Percentiles rank a stretch among this genome's conserved stretches.
Evolutionary conservation across 2,329 filamentous ascomycete species (phyloP).

Genomic region (Trichoderma brevicompactum): DNA sequence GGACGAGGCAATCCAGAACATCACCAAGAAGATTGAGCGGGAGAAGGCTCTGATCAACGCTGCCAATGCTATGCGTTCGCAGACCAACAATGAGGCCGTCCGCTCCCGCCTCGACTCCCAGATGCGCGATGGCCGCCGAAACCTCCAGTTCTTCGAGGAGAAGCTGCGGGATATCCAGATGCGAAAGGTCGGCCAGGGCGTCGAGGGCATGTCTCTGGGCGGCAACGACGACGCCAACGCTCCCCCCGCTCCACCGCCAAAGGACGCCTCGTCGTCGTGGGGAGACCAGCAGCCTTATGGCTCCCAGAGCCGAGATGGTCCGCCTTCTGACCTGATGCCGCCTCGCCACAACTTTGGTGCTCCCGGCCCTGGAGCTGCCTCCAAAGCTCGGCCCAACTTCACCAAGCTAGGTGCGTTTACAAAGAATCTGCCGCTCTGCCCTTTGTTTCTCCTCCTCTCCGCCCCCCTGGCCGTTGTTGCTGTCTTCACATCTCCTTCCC

Average conservation of each 20-base stretch:
- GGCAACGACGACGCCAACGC: conserved; percentile 53
- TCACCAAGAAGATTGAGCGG: conserved; percentile 96
- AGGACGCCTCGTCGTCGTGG: conserved; percentile 61
- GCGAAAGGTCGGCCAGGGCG: conserved; percentile 70
- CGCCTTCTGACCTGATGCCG: conserved; percentile 76
- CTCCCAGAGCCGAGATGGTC: conserved; percentile 63
- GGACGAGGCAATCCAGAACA: conserved; percentile 71
- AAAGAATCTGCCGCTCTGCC: background rate
- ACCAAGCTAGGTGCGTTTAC: conserved; percentile 82
- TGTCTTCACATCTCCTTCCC: too few species aligned
- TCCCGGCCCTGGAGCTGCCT: conserved; percentile 65
- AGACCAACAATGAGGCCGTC: conserved; percentile 91
- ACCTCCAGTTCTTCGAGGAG: conserved; percentile 95
- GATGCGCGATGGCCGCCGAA: conserved; percentile 89
- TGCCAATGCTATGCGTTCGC: conserved; percentile 92
- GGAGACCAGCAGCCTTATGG: conserved; percentile 68
- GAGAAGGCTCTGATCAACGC: conserved; percentile 95
- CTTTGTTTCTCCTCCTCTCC: background rate
- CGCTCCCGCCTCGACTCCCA: conserved; percentile 89
- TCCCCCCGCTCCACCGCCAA: conserved; percentile 71
- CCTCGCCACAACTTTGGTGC: conserved; percentile 78
- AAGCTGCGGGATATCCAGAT: conserved; percentile 86
- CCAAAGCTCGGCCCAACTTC: conserved; percentile 84
- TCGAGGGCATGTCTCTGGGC: conserved; percentile 69
- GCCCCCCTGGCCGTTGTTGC: background rate